These are phyloP conservation scores for Penicillium sp. DNA, from an alignment of 2,329 filamentous ascomycete genomes.

Conservation along the genomic window DNA sequence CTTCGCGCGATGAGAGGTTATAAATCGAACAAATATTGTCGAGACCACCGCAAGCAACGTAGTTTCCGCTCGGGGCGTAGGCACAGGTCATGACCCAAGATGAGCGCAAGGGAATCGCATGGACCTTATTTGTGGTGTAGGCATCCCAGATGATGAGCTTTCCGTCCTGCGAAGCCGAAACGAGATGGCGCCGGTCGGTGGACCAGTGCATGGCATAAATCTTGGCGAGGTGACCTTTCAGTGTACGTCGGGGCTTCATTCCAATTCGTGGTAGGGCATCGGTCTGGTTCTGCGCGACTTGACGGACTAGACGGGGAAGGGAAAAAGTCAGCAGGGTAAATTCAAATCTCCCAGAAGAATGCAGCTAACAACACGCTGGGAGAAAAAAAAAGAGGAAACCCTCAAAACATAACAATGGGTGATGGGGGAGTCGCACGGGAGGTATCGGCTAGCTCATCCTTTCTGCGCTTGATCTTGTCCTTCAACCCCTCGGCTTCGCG, in stretches of 20 bases:
- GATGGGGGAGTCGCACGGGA: constrained; percentile 68
- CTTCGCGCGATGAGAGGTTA: constrained; percentile 94
- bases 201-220: constrained; percentile 99
- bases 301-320: constrained; percentile 64
- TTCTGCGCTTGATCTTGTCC: constrained; percentile 99
- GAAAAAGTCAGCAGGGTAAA: constrained; percentile 23
- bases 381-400: neutral
- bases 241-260: constrained; percentile 95
- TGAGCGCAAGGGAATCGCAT: constrained; percentile 93
- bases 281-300: constrained; percentile 87
- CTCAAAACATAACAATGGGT: constrained; percentile 10
- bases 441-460: constrained; percentile 98
- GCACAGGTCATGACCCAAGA: constrained; percentile 99
- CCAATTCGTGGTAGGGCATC: constrained; percentile 88
- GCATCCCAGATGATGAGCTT: constrained; percentile 99
- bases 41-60: constrained; percentile 94
- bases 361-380: neutral
- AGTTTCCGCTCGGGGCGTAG: constrained; percentile 97
- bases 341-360: neutral
- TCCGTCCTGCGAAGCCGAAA: constrained; percentile 96
- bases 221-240: constrained; percentile 97
- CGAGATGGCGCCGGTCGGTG: constrained; percentile 92
- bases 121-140: constrained; percentile 99
- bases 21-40: constrained; percentile 99
- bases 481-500: constrained; percentile 97